Evolutionary conservation across 202 grass and related monocot species (phyloP), one percentile per base, ranked within the genome.

Genomic region (Musa balbisiana): DNA sequence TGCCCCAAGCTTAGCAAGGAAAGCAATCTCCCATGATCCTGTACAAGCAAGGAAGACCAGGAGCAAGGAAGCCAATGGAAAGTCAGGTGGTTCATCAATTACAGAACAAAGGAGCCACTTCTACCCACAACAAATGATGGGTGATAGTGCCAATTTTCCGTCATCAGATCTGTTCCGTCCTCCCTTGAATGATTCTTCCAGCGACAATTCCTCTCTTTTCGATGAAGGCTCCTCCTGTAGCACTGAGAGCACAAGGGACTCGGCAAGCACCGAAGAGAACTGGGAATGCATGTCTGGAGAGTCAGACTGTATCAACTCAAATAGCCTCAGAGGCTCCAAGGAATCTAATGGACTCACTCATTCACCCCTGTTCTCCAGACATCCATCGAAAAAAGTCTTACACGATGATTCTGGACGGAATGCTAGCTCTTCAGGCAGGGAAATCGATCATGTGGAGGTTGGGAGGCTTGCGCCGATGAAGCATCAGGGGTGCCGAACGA

Each of bases 161-260:
- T 13, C 26, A 51, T 62, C 72, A 58, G 79, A 73, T 65, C 25
- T 64, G 19, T 79, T 84, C 0, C 53, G 29, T 29, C 78, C n/a
- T 23, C 71, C 11, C 3, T 17, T n/a, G 53, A 64, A 51, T 11
- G 83, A 84, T 79, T 92, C 85, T 22, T 82, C 74, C 13, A 93
- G 88, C 10, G 83, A 87, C 55, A 91, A 71, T 64, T 97, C 88
- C 72, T 93, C 86, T 21, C 78, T 91, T 49, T 86, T 97, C 63
- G 93, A 91, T 2, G 90, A 93, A 51, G 79, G 82, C 43, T 83
- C 82, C 11, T 87, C 85, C 24, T 85, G 73, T 22, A 77, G 86
- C 67, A 86, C 87, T 10, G 88, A 87, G 71, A 90, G 76, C 88
- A 85, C 76, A 52, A 80, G 56, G 69, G 86, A 86, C 71, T 86